These are phyloP conservation scores for Aspergillus unguis DNA, from an alignment of 2,329 filamentous ascomycete genomes.

Conservation along the genomic window DNA sequence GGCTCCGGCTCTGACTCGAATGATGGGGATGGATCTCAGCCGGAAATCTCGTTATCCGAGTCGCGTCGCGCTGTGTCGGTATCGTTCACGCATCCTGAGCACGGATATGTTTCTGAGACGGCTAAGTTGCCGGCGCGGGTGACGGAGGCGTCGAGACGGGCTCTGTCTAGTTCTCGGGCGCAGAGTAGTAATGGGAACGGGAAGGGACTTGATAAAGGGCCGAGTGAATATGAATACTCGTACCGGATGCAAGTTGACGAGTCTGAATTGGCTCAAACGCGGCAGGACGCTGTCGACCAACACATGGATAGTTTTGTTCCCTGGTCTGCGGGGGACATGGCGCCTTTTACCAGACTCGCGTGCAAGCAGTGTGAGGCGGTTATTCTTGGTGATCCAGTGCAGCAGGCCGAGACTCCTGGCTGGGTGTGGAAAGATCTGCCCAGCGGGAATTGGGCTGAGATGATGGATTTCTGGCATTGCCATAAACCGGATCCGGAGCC, in stretches of 20 bases:
- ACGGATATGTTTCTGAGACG: constrained; percentile 30
- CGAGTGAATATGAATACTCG: constrained; percentile 44
- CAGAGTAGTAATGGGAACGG: neutral
- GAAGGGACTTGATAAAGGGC: neutral
- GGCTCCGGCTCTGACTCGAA: constrained; percentile 8
- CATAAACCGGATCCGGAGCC: constrained; percentile 72
- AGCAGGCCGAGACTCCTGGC: constrained; percentile 27
- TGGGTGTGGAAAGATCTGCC: constrained; percentile 84
- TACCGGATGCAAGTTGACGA: constrained; percentile 53
- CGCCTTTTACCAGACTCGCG: constrained; percentile 27
- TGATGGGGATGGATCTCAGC: neutral
- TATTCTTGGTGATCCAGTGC: constrained; percentile 23
- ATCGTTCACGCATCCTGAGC: constrained; percentile 36
- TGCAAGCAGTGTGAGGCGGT: constrained; percentile 38
- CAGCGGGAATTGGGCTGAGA: constrained; percentile 97
- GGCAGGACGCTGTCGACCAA: constrained; percentile 18
- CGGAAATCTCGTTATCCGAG: constrained; percentile 30
- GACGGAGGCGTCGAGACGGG: constrained; percentile 24
- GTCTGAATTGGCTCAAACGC: neutral
- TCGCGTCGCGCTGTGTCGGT: constrained; percentile 36
- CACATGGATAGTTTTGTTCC: constrained; percentile 33
- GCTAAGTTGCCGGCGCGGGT: constrained; percentile 49
- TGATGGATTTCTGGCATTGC: constrained; percentile 99
- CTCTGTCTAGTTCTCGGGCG: constrained; percentile 15
- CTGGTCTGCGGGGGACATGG: constrained; percentile 41